These are phyloP conservation scores for Coniella vitis DNA, from an alignment of 2,329 filamentous ascomycete species.

Conservation along the genomic window DNA sequence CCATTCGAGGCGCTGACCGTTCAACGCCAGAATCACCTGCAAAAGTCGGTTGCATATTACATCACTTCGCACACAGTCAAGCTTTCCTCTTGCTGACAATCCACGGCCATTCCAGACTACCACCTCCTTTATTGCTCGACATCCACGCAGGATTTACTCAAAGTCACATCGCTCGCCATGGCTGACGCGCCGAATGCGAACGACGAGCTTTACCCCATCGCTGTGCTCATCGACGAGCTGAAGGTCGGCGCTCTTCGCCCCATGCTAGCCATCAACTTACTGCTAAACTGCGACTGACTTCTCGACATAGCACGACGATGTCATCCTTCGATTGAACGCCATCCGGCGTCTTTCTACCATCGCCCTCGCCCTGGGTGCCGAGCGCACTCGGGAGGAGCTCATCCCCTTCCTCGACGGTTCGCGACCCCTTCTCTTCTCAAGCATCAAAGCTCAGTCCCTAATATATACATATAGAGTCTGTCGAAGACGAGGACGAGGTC, in stretches of 20 bases:
- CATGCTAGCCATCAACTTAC: not conserved
- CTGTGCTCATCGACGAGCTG: slow-evolving; percentile 98
- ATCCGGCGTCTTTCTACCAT: slow-evolving; percentile 98
- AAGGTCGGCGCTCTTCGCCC: slow-evolving; percentile 58
- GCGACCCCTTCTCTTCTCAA: slow-evolving; percentile 30
- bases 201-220: slow-evolving; percentile 99
- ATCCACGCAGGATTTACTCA: slow-evolving; percentile 6
- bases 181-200: slow-evolving; percentile 82
- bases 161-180: slow-evolving; percentile 55
- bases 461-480: slow-evolving; percentile 63
- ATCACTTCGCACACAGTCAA: slow-evolving; percentile 17
- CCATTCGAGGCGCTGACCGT: slow-evolving; percentile 10
- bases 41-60: slow-evolving; percentile 17
- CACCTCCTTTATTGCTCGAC: slow-evolving; percentile 3
- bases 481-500: slow-evolving; percentile 98
- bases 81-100: slow-evolving; percentile 11
- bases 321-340: slow-evolving; percentile 93
- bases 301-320: slow-evolving; percentile 82
- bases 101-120: not conserved
- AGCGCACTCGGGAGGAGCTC: slow-evolving; percentile 95
- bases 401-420: slow-evolving; percentile 98
- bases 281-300: slow-evolving; percentile 22
- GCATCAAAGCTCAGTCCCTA: slow-evolving; percentile 14
- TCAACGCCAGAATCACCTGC: slow-evolving; percentile 14
- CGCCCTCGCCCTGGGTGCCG: slow-evolving; percentile 87